Base-by-base conservation (phyloP, 306 rosid genomes). In the Medicago truncatula region DNA sequence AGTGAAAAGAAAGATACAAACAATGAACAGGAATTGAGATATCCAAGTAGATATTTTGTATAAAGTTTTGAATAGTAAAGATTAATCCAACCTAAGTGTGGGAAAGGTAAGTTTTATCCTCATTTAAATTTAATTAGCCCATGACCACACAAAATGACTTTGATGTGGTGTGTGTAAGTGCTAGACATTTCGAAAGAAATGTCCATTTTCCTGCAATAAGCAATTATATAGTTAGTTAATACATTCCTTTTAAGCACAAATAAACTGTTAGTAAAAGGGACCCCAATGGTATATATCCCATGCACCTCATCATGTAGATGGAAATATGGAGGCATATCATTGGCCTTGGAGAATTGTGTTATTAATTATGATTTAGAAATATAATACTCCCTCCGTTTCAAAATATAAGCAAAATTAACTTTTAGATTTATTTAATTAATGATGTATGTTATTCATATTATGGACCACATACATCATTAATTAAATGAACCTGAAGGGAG, bases 21-120 rank as follows among this genome's bases (percentile, higher is more conserved):
- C n/a, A 4, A 36, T n/a, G 5, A 54, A 73, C 15, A 81, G 31
- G 13, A 65, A 70, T 12, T 49, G 12, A 20, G 73, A 78, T 57
- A 21, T 58, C 46, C 12, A 63, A 12, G 41, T n/a, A 81, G 81
- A 77, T 77, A 9, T 61, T 78, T 17, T 57, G 79, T 16, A 15
- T 31, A 61, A 12, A 78, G 58, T 50, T 46, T 73, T 40, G n/a
- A n/a, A 65, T 67, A 25, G 28, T 25, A n/a, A 18, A 56, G 23
- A 65, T 58, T 80, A 41, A 67, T 64, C 43, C 21, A 54, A 65
- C 69, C 2, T 25, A 53, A 9, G 62, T 49, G 52, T 1, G 77
- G 25, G 61, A 80, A 78, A 75, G 20, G 81, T 81, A 77, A 62
- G 67, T 65, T 80, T 76, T 76, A 76, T 67, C 90, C 77, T 69